Base-by-base conservation (phyloP, 208 protist genomes). In the Trypanosoma lewisi region DNA sequence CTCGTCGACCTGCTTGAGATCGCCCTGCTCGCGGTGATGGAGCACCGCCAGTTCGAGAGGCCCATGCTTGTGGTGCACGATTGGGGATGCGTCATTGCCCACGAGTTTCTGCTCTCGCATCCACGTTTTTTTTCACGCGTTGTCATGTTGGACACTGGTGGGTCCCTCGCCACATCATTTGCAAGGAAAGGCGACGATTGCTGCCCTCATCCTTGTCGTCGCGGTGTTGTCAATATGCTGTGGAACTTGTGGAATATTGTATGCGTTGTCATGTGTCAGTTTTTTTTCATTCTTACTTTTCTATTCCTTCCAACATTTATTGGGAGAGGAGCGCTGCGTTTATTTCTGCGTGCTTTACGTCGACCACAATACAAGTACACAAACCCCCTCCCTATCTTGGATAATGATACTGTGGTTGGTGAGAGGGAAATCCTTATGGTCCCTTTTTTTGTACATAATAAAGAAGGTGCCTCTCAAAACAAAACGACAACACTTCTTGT, bases 21-120 rank as follows among this genome's bases (percentile, higher is more conserved):
- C n/a, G 83, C 87, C 1, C 69, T 93, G 14, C 71, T 87, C 58
- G 78, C 77, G 3, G 83, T 79, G 17, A 83, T 93, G 83, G 75
- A 77, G 49, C 76, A 73, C 17, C 73, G 71, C 0, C 69, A 49
- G 16, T 77, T 82, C 49, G 50, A 71, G 12, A 67, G 61, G 11
- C 83, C 87, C 0, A 68, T 87, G 31, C 57, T 91, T 21, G 80
- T 94, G 4, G 80, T 78, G 14, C 84, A 91, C 44, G 76, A 74
- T 57, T 91, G 76, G 74, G 82, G 81, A 17, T 84, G 77, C 62
- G 19, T 74, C 7, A 67, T 94, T 11, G 71, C 77, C 5, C 87
- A 74, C 56, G 86, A 93, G 39, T 73, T 93, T 0, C 48, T 93
- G 1, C 73, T 88, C 4, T 45, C 62, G 11, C 61, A 75, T 0